These are phyloP conservation scores for Chaetomium tenue DNA, from an alignment of 495 filamentous ascomycete genomes.

Conservation along the genomic window DNA sequence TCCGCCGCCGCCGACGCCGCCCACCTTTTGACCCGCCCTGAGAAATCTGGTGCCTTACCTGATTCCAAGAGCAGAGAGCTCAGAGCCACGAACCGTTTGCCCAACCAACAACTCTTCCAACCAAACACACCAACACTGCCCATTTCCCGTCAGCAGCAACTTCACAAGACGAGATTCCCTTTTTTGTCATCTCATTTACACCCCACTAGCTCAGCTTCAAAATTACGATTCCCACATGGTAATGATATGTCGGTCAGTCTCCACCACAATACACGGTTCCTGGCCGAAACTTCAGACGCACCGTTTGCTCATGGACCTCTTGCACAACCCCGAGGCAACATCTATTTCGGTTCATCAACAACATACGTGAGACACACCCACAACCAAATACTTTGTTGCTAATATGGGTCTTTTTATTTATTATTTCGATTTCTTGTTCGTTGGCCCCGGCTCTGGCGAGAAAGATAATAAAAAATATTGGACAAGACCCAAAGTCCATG, in stretches of 20 bases:
- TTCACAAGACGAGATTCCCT: background rate
- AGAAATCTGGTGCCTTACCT: background rate
- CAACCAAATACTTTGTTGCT: no score
- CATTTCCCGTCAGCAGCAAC: background rate
- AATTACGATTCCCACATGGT: background rate
- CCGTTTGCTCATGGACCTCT: background rate
- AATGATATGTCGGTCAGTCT: background rate
- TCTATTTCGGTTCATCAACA: no score
- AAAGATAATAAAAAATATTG: background rate
- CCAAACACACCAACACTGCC: background rate
- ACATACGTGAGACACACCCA: no score
- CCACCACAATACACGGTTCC: background rate
- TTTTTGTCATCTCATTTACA: background rate
- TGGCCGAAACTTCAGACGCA: background rate
- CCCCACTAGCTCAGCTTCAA: background rate
- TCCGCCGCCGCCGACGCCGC: background rate
- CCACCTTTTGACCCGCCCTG: background rate
- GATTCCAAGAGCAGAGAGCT: background rate
- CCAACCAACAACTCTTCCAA: background rate
- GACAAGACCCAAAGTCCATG: slow-evolving; percentile 4
- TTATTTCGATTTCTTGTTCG: background rate
- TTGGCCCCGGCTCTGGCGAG: background rate
- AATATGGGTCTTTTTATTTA: background rate
- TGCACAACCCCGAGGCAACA: background rate
- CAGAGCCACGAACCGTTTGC: background rate